Percentiles rank a stretch among this genome's conserved stretches.
These are phyloP conservation scores for Aspergillus sp. DNA, from an alignment of 2,329 filamentous ascomycete genomes.

Conservation along the genomic window DNA sequence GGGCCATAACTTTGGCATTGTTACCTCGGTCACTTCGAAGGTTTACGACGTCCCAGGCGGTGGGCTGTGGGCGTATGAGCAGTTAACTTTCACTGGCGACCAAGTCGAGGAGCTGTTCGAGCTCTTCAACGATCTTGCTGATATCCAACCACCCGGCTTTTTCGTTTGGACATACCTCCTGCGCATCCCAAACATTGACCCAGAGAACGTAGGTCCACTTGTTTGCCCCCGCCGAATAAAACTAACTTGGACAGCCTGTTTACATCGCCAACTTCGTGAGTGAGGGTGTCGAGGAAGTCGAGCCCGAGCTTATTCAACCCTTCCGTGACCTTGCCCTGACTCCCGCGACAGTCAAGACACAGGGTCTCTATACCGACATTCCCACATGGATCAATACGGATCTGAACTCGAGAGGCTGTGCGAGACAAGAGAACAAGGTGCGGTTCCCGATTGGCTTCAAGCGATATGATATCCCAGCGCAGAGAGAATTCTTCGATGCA, in stretches of 20 bases:
- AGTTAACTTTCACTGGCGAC: conserved; percentile 5
- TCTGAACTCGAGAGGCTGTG: conserved; percentile 32
- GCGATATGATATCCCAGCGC: conserved; percentile 35
- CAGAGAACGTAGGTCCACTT: conserved; percentile 9
- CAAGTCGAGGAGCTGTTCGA: conserved; percentile 10
- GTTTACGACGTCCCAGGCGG: conserved; percentile 40
- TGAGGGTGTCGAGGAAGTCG: conserved; percentile 3
- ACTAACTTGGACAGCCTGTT: conserved; percentile 9
- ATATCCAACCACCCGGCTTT: conserved; percentile 11
- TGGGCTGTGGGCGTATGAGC: conserved; percentile 11
- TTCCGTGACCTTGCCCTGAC: conserved; percentile 39
- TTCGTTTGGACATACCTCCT: conserved; percentile 7
- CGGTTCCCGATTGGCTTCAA: conserved; percentile 44
- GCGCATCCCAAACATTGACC: conserved; percentile 3
- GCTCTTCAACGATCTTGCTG: conserved; percentile 10
- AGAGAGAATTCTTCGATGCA: conserved; percentile 33
- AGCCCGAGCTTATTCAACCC: background rate
- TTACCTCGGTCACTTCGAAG: conserved; percentile 48
- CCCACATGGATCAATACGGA: conserved; percentile 42
- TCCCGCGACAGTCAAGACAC: conserved; percentile 17
- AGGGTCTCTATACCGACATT: conserved; percentile 45
- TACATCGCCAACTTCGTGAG: conserved; percentile 11
- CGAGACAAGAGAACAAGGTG: conserved; percentile 35
- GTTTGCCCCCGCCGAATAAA: background rate
- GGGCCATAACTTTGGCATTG: conserved; percentile 59